Conservation (phyloP, 2,329 filamentous ascomycete genomes). For the Fusarium foetens region DNA sequence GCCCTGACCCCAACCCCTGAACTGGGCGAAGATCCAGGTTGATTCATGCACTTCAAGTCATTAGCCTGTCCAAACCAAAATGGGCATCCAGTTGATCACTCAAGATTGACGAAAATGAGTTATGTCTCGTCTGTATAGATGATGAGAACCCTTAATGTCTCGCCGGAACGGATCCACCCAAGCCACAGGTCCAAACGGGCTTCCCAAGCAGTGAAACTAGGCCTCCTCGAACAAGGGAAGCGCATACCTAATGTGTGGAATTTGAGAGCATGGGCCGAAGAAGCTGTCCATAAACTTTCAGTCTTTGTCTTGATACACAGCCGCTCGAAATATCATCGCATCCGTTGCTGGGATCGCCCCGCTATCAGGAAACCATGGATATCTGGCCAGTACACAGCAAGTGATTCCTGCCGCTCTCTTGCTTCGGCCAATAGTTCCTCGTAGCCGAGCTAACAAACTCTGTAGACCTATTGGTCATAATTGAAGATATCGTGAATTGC, state of each 20-base stretch:
- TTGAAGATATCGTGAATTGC: background rate
- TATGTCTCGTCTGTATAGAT: background rate
- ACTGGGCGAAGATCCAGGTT: background rate
- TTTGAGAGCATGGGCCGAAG: background rate
- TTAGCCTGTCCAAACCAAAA: background rate
- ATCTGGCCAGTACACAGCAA: background rate
- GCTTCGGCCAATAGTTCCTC: background rate
- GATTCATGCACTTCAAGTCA: background rate
- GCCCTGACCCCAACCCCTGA: background rate
- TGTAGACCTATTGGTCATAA: background rate
- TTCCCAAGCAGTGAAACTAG: background rate
- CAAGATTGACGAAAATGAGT: background rate
- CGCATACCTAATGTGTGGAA: background rate
- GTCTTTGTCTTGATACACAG: background rate
- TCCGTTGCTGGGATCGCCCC: background rate
- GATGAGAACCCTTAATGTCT: background rate
- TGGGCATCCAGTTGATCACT: fast-evolving
- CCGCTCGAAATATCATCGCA: background rate
- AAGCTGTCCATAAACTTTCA: background rate
- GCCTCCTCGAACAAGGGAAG: background rate
- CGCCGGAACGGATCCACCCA: background rate
- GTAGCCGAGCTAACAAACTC: too few species aligned
- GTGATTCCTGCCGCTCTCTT: background rate
- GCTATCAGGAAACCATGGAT: too few species aligned
- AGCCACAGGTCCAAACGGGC: background rate